phyloP scores from a whole-genome alignment of 306 rosid species.

The Casuarina equisetifolia region DNA sequence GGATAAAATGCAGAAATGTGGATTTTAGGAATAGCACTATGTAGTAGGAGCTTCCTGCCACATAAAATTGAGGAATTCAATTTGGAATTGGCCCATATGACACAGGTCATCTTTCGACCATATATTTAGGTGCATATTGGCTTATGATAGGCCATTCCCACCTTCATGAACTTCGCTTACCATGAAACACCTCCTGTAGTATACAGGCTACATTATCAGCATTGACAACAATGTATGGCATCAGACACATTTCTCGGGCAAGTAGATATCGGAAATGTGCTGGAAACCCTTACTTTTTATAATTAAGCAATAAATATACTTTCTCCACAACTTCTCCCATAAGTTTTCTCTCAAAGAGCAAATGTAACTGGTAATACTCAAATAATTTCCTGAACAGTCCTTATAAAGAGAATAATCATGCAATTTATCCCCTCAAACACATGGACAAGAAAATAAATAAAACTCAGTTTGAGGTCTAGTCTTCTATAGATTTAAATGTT shows the following conservation, averaged over 20 bases:
- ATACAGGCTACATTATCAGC: neutral
- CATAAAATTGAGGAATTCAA: slow-evolving; percentile 16
- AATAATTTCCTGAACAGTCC: slow-evolving; percentile 16
- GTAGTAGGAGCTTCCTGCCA: neutral
- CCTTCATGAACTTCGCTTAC: neutral
- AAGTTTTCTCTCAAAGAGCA: slow-evolving; percentile 10
- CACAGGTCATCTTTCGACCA: slow-evolving; percentile 23
- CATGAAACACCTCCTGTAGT: no score
- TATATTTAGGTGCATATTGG: neutral
- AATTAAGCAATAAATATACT: neutral
- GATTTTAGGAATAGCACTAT: slow-evolving; percentile 5
- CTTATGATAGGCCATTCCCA: neutral
- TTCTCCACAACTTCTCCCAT: neutral
- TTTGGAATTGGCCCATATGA: slow-evolving; percentile 18
- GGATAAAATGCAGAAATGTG: neutral
- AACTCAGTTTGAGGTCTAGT: neutral
- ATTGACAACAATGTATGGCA: neutral
- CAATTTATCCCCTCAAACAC: slow-evolving; percentile 16
- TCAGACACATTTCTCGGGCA: neutral
- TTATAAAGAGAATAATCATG: slow-evolving; percentile 8
- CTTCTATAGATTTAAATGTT: slow-evolving; percentile 14
- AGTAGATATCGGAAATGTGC: slow-evolving; percentile 4
- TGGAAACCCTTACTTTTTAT: no score
- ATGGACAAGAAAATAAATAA: slow-evolving; percentile 16
- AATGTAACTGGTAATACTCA: slow-evolving; percentile 1